phyloP scores from a whole-genome alignment of 495 filamentous ascomycete genomes.

The Podospora didyma region DNA sequence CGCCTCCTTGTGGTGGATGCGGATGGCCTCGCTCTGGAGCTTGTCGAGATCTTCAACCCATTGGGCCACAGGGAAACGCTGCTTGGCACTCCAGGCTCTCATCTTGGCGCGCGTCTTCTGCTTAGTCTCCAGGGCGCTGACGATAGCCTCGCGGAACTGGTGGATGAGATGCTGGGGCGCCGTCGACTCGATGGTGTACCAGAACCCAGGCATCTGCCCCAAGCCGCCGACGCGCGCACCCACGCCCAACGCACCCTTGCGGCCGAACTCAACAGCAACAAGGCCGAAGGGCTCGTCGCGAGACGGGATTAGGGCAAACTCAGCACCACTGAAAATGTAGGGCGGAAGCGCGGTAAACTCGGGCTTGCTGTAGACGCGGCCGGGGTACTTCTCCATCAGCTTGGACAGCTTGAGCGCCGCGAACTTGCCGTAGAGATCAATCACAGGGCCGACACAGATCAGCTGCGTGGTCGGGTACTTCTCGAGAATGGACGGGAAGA shows the following conservation, averaged over 20 bases:
- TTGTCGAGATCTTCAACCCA: conserved; percentile 62
- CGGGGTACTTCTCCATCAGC: conserved; percentile 71
- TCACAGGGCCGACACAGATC: conserved; percentile 66
- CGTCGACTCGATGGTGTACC: conserved; percentile 63
- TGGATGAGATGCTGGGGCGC: conserved; percentile 65
- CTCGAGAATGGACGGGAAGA: conserved; percentile 66
- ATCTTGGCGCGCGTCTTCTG: conserved; percentile 57
- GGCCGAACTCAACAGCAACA: conserved; percentile 78
- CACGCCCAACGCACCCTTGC: conserved; percentile 71
- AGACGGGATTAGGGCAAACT: conserved; percentile 73
- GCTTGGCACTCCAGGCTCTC: conserved; percentile 70
- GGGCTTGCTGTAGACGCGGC: conserved; percentile 66
- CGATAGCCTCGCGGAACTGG: conserved; percentile 68
- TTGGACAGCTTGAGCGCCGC: conserved; percentile 66
- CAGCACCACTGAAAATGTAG: conserved; percentile 70
- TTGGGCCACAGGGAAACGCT: conserved; percentile 68
- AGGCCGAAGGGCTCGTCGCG: conserved; percentile 75
- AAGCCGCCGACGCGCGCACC: conserved; percentile 57
- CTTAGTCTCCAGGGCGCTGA: conserved; percentile 59
- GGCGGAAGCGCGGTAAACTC: conserved; percentile 70
- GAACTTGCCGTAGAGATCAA: conserved; percentile 75
- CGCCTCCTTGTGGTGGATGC: conserved; percentile 27
- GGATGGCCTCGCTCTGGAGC: conserved; percentile 52
- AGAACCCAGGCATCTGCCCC: conserved; percentile 64
- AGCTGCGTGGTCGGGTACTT: conserved; percentile 61